Evolutionary conservation across 805 yeast genomes (phyloP).

Genomic region (Monosporozyma unispora): DNA sequence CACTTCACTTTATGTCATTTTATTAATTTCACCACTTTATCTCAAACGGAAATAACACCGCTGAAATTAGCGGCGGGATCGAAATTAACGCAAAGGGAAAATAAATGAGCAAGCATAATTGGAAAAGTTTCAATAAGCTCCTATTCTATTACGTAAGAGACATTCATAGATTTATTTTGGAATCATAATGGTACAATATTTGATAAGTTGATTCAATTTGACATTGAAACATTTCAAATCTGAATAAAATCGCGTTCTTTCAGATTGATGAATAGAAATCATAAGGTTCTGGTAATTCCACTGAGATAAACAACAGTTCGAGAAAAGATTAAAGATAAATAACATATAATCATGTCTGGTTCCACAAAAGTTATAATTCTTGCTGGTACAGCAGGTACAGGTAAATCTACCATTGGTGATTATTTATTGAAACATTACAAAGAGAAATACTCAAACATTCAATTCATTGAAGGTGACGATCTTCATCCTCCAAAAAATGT

Average conservation of each 20-base stretch:
- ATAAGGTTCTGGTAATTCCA: too few species aligned
- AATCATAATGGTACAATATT: too few species aligned
- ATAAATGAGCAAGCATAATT: too few species aligned
- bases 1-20: neutral
- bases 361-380: constrained; percentile 43
- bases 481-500: constrained; percentile 68
- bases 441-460: constrained; percentile 32
- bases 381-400: constrained; percentile 96
- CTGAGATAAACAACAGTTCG: too few species aligned
- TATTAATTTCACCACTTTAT: too few species aligned
- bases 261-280: too few species aligned
- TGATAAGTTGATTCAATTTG: neutral
- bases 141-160: too few species aligned
- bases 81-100: too few species aligned
- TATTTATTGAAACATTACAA: constrained; percentile 33
- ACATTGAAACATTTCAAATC: too few species aligned
- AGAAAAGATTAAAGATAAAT: neutral
- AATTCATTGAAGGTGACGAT: constrained; percentile 78
- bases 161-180: too few species aligned
- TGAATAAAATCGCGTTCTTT: too few species aligned
- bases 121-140: too few species aligned
- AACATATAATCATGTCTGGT: neutral
- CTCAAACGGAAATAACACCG: neutral
- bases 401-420: constrained; percentile 74
- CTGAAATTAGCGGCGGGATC: neutral